A percentile compares a stretch with the other conserved stretches of the same genome.
Evolutionary conservation across 768 basidiomycete genomes (phyloP).

Genomic region (Cystobasidium onofrii): DNA sequence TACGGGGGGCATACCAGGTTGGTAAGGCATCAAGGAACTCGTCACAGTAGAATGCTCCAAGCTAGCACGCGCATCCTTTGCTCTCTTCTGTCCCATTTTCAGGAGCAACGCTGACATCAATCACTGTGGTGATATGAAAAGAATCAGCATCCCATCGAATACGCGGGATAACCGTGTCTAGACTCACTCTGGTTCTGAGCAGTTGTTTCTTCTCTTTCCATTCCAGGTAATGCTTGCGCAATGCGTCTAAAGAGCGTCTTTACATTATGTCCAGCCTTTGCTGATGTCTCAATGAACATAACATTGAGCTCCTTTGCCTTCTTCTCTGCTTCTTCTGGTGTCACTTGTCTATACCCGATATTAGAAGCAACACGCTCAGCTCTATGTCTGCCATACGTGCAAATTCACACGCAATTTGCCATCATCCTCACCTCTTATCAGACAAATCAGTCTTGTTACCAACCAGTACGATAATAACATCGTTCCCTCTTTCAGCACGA

Average conservation of each 20-base stretch:
- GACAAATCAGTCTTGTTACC: slow-evolving; percentile 99
- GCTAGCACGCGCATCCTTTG: slow-evolving; percentile 41
- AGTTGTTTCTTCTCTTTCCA: slow-evolving; percentile 64
- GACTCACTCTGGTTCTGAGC: slow-evolving; percentile 48
- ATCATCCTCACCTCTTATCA: slow-evolving; percentile 79
- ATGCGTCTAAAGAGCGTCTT: slow-evolving; percentile 99
- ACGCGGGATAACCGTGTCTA: no score
- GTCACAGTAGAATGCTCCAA: no score
- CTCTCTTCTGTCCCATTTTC: slow-evolving; percentile 37
- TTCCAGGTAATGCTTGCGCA: slow-evolving; percentile 91
- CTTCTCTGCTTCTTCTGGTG: slow-evolving; percentile 87
- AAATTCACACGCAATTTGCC: not conserved
- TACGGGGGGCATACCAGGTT: no score
- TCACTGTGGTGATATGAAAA: slow-evolving; percentile 34
- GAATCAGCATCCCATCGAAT: not conserved
- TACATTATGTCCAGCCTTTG: slow-evolving; percentile 98
- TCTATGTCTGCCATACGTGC: not conserved
- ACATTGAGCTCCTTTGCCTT: slow-evolving; percentile 83
- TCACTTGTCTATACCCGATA: slow-evolving; percentile 70
- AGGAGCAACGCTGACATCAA: slow-evolving; percentile 41
- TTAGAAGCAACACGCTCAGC: not conserved
- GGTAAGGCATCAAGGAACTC: no score
- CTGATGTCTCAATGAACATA: slow-evolving; percentile 99
- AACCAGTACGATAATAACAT: slow-evolving; percentile 95
- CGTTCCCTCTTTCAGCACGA: slow-evolving; percentile 88